A percentile compares a stretch with the other conserved stretches of the same genome.
These are phyloP conservation scores for Kingdonia uniflora DNA, from an alignment of 164 flowering plant species.

Conservation along the genomic window DNA sequence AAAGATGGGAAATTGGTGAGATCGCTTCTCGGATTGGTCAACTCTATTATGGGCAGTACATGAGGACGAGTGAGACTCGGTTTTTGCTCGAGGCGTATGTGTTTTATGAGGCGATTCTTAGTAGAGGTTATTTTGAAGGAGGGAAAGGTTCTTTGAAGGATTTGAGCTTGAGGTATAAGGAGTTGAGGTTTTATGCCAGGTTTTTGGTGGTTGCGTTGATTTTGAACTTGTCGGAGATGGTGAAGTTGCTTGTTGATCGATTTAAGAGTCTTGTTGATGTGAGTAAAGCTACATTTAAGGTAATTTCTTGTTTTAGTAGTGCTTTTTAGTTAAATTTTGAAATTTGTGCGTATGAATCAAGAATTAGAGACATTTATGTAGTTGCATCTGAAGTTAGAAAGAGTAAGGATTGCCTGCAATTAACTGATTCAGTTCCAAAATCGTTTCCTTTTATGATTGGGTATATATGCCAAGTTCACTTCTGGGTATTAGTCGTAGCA, in stretches of 20 bases:
- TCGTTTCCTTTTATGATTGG: too few species aligned
- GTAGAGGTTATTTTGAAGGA: conserved; percentile 60
- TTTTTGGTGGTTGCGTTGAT: conserved; percentile 74
- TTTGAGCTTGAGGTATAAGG: conserved; percentile 65
- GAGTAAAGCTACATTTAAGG: conserved; percentile 51
- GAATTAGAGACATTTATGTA: too few species aligned
- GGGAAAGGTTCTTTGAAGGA: conserved; percentile 30
- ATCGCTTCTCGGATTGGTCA: conserved; percentile 97
- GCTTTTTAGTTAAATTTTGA: background rate
- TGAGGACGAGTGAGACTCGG: conserved; percentile 75
- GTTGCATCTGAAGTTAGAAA: too few species aligned
- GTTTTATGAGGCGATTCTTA: conserved; percentile 83
- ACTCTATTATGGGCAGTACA: conserved; percentile 83
- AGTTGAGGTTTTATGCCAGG: conserved; percentile 83
- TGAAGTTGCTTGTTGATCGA: conserved; percentile 40
- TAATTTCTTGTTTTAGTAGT: too few species aligned
- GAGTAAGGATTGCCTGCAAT: too few species aligned
- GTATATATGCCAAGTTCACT: too few species aligned
- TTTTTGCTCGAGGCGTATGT: conserved; percentile 71
- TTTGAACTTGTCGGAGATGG: conserved; percentile 57
- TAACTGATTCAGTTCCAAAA: too few species aligned
- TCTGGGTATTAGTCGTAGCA: too few species aligned
- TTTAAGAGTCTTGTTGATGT: conserved; percentile 61
- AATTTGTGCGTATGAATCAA: background rate
- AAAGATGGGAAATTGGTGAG: conserved; percentile 96